A percentile compares a stretch with the other conserved stretches of the same genome.
phyloP scores from a whole-genome alignment of 148 eudicot genomes.

The Oxyria digyna region DNA sequence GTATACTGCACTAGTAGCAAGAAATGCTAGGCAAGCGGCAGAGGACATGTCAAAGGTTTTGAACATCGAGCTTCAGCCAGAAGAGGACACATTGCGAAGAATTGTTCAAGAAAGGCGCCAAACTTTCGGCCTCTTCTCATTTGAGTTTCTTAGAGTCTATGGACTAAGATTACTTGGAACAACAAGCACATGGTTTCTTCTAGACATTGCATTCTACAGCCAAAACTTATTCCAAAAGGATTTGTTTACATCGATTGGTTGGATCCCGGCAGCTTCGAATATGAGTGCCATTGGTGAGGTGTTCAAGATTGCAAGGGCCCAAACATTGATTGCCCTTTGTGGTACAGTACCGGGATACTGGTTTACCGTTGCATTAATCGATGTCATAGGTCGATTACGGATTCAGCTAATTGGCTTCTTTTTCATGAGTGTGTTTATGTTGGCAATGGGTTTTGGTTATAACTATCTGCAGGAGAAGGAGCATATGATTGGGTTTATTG shows the following conservation, averaged over 20 bases:
- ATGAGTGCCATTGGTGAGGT: slow-evolving; percentile 62
- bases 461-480: slow-evolving; percentile 26
- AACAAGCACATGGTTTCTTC: slow-evolving; percentile 52
- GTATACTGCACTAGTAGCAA: slow-evolving; percentile 27
- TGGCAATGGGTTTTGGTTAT: slow-evolving; percentile 54
- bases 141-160: slow-evolving; percentile 31
- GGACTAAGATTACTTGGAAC: slow-evolving; percentile 62
- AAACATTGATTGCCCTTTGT: slow-evolving; percentile 49
- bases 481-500: slow-evolving; percentile 21
- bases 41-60: slow-evolving; percentile 10
- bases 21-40: slow-evolving; percentile 54
- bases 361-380: slow-evolving; percentile 56
- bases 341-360: slow-evolving; percentile 72
- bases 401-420: slow-evolving; percentile 61
- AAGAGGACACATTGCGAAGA: background rate
- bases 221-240: slow-evolving; percentile 74
- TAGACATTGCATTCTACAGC: slow-evolving; percentile 69
- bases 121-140: slow-evolving; percentile 42
- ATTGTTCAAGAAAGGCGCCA: background rate
- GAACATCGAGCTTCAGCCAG: background rate
- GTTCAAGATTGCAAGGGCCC: slow-evolving; percentile 41
- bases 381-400: slow-evolving; percentile 38
- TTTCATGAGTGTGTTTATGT: slow-evolving; percentile 78
- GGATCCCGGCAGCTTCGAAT: slow-evolving; percentile 37
- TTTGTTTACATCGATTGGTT: slow-evolving; percentile 37